Evolutionary conservation across 352 stramenopile species (phyloP).

Genomic region (Phytophthora rubi): DNA sequence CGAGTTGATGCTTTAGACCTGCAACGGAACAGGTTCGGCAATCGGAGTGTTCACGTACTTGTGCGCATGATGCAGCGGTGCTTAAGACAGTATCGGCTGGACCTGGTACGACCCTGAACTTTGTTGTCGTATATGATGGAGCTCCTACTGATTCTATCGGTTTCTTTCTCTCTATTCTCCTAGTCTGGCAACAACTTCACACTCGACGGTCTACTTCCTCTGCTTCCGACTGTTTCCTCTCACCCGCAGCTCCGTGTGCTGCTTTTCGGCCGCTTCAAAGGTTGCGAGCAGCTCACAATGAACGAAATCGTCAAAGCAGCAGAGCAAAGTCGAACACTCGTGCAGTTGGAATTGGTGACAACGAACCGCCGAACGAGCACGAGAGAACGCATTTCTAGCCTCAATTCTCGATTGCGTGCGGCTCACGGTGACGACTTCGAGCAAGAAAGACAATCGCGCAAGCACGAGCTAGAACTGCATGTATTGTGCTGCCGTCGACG

Average conservation of each 20-base stretch:
- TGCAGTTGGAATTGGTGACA: conserved; percentile 39
- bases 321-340: conserved; percentile 37
- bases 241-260: conserved; percentile 41
- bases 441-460: conserved; percentile 17
- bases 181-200: conserved; percentile 48
- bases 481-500: conserved; percentile 23
- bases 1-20: conserved; percentile 45
- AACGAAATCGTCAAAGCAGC: conserved; percentile 14
- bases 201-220: conserved; percentile 29
- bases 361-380: conserved; percentile 4
- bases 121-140: background rate
- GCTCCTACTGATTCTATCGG: background rate
- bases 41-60: conserved; percentile 40
- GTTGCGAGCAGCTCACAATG: conserved; percentile 12
- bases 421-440: conserved; percentile 6
- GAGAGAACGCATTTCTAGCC: conserved; percentile 15
- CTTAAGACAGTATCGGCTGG: conserved; percentile 35
- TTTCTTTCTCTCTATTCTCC: background rate
- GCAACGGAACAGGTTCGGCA: conserved; percentile 40
- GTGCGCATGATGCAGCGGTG: conserved; percentile 44
- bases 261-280: conserved; percentile 37
- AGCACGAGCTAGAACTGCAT: conserved; percentile 11
- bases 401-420: conserved; percentile 26
- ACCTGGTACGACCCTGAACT: conserved; percentile 39
- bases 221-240: conserved; percentile 15